Base-by-base conservation (phyloP, 805 yeast species). In the Candida krabiensis region DNA sequence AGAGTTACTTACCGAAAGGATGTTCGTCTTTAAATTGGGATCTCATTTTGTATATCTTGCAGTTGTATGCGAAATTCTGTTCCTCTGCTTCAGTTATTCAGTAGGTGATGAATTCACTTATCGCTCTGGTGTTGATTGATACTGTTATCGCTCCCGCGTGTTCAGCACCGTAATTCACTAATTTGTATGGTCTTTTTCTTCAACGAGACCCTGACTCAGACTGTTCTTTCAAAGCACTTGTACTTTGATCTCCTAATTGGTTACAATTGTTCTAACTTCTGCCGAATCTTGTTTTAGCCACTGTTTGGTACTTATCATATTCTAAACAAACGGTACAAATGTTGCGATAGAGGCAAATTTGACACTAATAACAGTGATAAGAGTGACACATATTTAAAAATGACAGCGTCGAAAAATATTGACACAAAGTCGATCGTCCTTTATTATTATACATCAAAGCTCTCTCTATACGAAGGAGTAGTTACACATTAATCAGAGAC, bases 1-100 rank as follows among this genome's bases (percentile, higher is more conserved):
- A 12, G 9, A 12, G 13, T 31, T 40, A 78, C 87, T 43, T 71
- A 81, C 88, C 95, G 65, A 91, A 87, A 38, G 98, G 86, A 67
- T 87, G 91, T 61, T 93, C 97, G 77, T 87, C 95, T 69, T 88
- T 87, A 66, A 87, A 87, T 72, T 86, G 90, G 39, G 95, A 87
- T 69, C 93, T 85, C 96, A 87, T 86, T 36, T 36, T 55, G 13
- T 14, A 14, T 16, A 15, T 13, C 3, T 23, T 17, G 28, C 27
- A 37, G 39, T 33, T 29, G 26, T 28, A 17, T 29, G 35, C 24
- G 30, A 18, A 13, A 26, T 14, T 28, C 35, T 21, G 9, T 21
- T n/a, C n/a, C n/a, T n/a, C n/a, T n/a, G n/a, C n/a, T n/a, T n/a
- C n/a, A n/a, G n/a, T n/a, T n/a, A n/a, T n/a, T n/a, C n/a, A n/a